A percentile compares a stretch with the other conserved stretches of the same genome.
Evolutionary conservation across 2,329 filamentous ascomycete genomes (phyloP).

Genomic region (Cordyceps militaris): DNA sequence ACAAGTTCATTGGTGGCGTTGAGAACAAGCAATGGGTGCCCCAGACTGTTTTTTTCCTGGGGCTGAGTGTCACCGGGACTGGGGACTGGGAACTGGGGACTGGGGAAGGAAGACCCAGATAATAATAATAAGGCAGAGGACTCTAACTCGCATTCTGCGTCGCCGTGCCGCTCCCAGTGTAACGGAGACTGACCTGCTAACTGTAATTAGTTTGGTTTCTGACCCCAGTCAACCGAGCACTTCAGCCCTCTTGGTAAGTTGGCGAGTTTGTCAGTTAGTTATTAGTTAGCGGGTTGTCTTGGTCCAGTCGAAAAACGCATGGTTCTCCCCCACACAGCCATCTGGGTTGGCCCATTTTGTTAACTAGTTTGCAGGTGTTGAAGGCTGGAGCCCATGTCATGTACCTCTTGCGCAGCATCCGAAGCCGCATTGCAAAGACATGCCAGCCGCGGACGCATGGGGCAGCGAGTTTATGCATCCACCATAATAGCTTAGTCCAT

Average conservation of each 20-base stretch:
- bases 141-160: constrained; percentile 4
- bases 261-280: too few relatives aligned
- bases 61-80: not conserved
- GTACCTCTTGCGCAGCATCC: constrained; percentile 6
- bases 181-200: not conserved
- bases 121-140: not conserved
- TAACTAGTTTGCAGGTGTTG: not conserved
- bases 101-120: not conserved
- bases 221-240: too few relatives aligned
- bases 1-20: not conserved
- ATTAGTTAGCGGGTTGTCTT: too few relatives aligned
- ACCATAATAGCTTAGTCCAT: constrained; percentile 7
- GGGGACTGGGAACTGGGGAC: too few relatives aligned
- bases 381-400: constrained; percentile 1
- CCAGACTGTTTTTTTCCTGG: not conserved
- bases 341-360: constrained; percentile 1
- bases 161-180: not conserved
- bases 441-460: constrained; percentile 8
- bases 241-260: not conserved
- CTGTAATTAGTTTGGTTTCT: not conserved
- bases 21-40: not conserved
- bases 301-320: constrained; percentile 4
- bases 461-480: constrained; percentile 9
- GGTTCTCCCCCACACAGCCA: constrained; percentile 8
- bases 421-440: constrained; percentile 9